Percentiles rank a stretch among this genome's conserved stretches.
Evolutionary conservation across 2,329 filamentous ascomycete species (phyloP).

Genomic region (Hymenoscyphus salicellus): DNA sequence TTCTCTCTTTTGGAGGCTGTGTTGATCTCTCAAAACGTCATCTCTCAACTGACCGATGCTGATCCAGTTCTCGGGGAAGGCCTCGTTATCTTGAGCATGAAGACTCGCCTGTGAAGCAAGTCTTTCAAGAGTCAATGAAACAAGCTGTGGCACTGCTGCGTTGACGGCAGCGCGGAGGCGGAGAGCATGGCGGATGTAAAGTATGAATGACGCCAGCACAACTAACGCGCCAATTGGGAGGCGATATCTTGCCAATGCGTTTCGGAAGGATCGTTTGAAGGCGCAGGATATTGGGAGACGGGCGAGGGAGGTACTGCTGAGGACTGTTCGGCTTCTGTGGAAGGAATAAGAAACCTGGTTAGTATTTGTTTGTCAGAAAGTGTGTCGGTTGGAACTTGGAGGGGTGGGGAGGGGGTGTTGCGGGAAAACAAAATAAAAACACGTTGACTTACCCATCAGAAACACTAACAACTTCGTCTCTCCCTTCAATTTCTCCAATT

Average conservation of each 20-base stretch:
- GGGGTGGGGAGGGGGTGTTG: not conserved
- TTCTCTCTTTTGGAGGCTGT: slow-evolving; percentile 72
- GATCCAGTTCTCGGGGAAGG: slow-evolving; percentile 72
- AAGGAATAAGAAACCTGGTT: slow-evolving; percentile 75
- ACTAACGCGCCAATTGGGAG: slow-evolving; percentile 71
- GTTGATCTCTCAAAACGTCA: slow-evolving; percentile 80
- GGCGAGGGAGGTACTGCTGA: slow-evolving; percentile 88
- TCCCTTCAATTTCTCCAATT: slow-evolving; percentile 65
- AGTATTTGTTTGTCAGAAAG: slow-evolving; percentile 64
- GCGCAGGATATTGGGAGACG: slow-evolving; percentile 82
- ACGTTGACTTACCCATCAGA: slow-evolving; percentile 50
- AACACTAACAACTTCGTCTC: slow-evolving; percentile 58
- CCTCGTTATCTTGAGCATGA: slow-evolving; percentile 61
- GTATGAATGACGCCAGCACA: slow-evolving; percentile 44
- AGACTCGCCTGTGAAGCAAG: slow-evolving; percentile 80
- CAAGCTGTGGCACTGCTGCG: slow-evolving; percentile 71
- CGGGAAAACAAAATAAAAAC: slow-evolving; percentile 20
- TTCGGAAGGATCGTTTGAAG: slow-evolving; percentile 72
- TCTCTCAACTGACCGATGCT: slow-evolving; percentile 87
- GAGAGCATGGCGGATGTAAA: slow-evolving; percentile 65
- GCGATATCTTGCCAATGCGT: slow-evolving; percentile 83
- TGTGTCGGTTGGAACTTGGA: slow-evolving; percentile 39
- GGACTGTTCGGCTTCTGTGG: slow-evolving; percentile 69
- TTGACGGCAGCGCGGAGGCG: slow-evolving; percentile 62
- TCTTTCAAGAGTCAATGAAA: slow-evolving; percentile 78